Percentiles rank a stretch among this genome's conserved stretches.
Evolutionary conservation across 164 flowering plant genomes (phyloP).

Genomic region (Vitis vinifera): DNA sequence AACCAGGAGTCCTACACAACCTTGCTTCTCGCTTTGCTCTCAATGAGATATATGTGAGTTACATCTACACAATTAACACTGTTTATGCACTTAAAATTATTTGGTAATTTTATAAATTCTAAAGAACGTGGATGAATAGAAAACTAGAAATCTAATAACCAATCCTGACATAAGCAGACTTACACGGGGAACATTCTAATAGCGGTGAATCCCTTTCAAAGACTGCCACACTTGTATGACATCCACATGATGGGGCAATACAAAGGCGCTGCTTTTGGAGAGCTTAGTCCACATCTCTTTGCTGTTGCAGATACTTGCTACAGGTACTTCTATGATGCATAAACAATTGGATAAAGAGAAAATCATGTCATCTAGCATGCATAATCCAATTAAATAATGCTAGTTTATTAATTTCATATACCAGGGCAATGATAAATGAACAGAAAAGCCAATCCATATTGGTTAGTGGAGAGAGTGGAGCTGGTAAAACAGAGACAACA

Average conservation of each 20-base stretch:
- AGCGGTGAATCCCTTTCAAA: conserved; percentile 82
- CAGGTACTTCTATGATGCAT: conserved; percentile 38
- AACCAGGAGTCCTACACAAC: conserved; percentile 82
- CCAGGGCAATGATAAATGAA: conserved; percentile 75
- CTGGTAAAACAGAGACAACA: conserved; percentile 91
- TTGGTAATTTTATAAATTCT: background rate
- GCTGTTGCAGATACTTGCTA: conserved; percentile 84
- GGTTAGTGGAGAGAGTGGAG: conserved; percentile 93
- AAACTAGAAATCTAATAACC: conserved; percentile 6
- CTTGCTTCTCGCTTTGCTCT: conserved; percentile 67
- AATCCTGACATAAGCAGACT: conserved; percentile 50
- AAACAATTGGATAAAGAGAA: background rate
- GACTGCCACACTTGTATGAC: conserved; percentile 82
- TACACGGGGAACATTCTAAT: conserved; percentile 87
- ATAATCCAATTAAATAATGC: background rate
- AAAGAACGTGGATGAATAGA: background rate
- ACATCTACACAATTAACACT: background rate
- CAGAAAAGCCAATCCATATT: conserved; percentile 70
- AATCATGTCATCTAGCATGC: background rate
- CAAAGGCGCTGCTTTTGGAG: conserved; percentile 83
- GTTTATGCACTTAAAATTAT: background rate
- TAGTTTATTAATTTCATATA: background rate
- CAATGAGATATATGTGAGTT: conserved; percentile 85
- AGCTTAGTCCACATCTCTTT: conserved; percentile 85
- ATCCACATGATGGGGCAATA: conserved; percentile 88